Evolutionary conservation across 306 rosid species (phyloP).

Genomic region (Carpinus viminea): DNA sequence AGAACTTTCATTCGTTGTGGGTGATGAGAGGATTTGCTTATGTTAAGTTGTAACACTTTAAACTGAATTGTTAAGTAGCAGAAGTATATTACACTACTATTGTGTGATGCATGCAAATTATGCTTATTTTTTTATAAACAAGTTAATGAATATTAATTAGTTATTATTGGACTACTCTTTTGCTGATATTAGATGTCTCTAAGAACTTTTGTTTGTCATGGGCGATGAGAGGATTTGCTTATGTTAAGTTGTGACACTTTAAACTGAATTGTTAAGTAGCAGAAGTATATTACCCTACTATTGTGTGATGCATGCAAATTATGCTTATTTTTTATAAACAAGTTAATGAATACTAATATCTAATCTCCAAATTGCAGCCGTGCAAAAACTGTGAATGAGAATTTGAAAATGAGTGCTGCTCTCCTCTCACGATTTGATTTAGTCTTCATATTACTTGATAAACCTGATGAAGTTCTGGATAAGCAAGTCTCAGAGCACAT

Average conservation of each 20-base stretch:
- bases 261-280: not conserved
- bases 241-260: conserved; percentile 18
- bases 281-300: not conserved
- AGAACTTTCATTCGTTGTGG: not conserved
- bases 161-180: conserved; percentile 14
- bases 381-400: conserved; percentile 95
- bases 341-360: conserved; percentile 20
- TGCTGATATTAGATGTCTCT: conserved; percentile 12
- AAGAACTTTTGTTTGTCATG: not conserved
- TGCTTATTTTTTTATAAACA: too few relatives aligned
- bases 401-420: conserved; percentile 89
- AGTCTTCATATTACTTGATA: conserved; percentile 92
- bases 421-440: conserved; percentile 90
- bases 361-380: conserved; percentile 61
- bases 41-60: conserved; percentile 14
- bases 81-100: not conserved
- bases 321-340: conserved; percentile 18
- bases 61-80: not conserved
- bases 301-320: conserved; percentile 20
- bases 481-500: conserved; percentile 93
- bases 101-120: conserved; percentile 20
- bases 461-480: conserved; percentile 92
- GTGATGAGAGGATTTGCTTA: not conserved
- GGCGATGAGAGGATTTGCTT: not conserved
- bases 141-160: not conserved